Base-by-base conservation (phyloP, 2,329 filamentous ascomycete genomes). In the Rhynchosporium secalis region DNA sequence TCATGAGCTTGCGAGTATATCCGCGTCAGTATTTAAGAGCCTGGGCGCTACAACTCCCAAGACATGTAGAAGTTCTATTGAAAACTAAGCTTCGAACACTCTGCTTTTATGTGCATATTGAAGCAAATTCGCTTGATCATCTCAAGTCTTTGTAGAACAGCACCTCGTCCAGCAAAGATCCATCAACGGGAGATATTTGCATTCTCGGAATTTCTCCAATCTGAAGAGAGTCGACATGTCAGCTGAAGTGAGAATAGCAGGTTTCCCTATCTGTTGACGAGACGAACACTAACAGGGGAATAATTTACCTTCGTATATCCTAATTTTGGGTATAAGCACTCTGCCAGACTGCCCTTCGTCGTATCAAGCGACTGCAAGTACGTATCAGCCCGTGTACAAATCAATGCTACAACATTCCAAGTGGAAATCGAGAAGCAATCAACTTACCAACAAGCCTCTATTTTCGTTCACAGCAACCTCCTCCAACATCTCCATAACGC, bases 101-200 rank as follows among this genome's bases (percentile, higher is more conserved):
- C 13, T n/a, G n/a, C 4, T n/a, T 20, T 46, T 20, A n/a, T 20
- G 20, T 28, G 15, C n/a, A 46, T 20, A 26, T 20, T 28, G n/a
- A 26, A 26, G 2, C 9, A 6, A 28, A 4, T 5, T 46, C 15
- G 20, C 1, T 31, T 4, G 15, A 3, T 60, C 40, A 61, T 47
- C 60, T 56, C 45, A 87, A 74, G 62, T 83, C 78, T 73, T 86
- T 87, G 73, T 86, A 87, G 68, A 86, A 84, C 67, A 86, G 83
- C 0, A 80, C 78, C 58, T 79, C 80, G 64, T 81, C 80, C 65
- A 78, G 79, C 60, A 82, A 72, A 49, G 77, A 78, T 31, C 81
- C 79, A 55, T 66, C 67, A 10, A 76, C 76, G 20, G 81, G 81
- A 66, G 77, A 81, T 60, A 81, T 74, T 56, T 77, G 79, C 74